These are phyloP conservation scores for Boletus bicolor DNA, from an alignment of 768 basidiomycete genomes.

Conservation along the genomic window DNA sequence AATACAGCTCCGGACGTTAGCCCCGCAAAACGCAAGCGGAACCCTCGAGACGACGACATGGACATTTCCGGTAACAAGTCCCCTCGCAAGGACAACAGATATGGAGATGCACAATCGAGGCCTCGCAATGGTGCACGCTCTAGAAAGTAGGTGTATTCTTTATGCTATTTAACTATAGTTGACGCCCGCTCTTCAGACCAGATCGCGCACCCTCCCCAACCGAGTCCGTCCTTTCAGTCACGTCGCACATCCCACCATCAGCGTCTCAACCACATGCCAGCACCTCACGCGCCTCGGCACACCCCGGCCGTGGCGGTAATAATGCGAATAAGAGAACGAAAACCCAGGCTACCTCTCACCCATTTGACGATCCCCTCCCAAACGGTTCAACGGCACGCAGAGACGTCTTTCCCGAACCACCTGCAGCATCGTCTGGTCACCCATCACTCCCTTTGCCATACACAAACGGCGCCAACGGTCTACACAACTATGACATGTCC, in stretches of 20 bases:
- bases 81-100: constrained; percentile 58
- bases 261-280: constrained; percentile 26
- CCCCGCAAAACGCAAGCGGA: constrained; percentile 63
- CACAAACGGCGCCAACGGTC: constrained; percentile 35
- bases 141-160: constrained; percentile 51
- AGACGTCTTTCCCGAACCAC: constrained; percentile 48
- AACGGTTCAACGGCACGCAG: constrained; percentile 37
- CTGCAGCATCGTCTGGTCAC: constrained; percentile 47
- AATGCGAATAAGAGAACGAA: constrained; percentile 43
- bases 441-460: constrained; percentile 52
- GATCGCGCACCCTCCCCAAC: constrained; percentile 69
- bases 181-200: constrained; percentile 36
- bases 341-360: constrained; percentile 34
- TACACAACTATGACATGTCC: constrained; percentile 40
- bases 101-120: constrained; percentile 42
- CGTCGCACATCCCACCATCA: constrained; percentile 55
- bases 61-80: constrained; percentile 50
- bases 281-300: constrained; percentile 28
- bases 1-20: constrained; percentile 52
- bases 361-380: constrained; percentile 42
- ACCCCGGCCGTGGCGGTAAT: constrained; percentile 32
- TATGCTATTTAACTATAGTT: neutral
- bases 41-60: constrained; percentile 59
- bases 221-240: constrained; percentile 69
- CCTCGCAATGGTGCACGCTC: constrained; percentile 51